These are phyloP conservation scores for Neonothopanus nambi DNA, from an alignment of 1,284 basidiomycete genomes.

Conservation along the genomic window DNA sequence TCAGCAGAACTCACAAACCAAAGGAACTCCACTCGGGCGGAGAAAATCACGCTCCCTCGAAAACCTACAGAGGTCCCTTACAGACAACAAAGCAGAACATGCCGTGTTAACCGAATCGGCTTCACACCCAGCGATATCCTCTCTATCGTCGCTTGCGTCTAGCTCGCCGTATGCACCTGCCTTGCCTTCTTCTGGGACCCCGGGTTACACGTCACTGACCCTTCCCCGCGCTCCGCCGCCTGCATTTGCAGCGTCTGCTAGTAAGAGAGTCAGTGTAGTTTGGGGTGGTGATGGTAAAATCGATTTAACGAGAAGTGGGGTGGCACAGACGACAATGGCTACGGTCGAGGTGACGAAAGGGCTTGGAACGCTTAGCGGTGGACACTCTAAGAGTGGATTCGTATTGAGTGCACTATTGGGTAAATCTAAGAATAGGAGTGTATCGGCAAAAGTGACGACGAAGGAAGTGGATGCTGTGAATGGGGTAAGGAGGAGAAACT, in stretches of 20 bases:
- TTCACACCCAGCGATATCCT: neutral
- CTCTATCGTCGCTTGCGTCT: neutral
- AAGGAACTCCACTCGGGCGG: neutral
- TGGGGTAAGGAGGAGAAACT: neutral
- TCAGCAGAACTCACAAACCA: neutral
- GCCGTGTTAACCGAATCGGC: neutral
- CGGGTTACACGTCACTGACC: constrained; percentile 69
- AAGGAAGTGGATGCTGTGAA: constrained; percentile 1
- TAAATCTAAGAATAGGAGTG: constrained; percentile 14
- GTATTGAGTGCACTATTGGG: neutral
- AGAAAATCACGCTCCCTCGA: constrained; percentile 13
- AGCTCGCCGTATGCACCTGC: constrained; percentile 21
- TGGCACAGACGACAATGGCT: constrained; percentile 85
- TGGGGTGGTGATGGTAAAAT: constrained; percentile 45
- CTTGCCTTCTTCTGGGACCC: constrained; percentile 54
- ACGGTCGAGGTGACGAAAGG: constrained; percentile 78
- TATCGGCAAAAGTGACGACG: neutral
- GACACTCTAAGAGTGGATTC: constrained; percentile 4
- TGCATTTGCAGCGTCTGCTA: constrained; percentile 22
- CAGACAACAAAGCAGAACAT: neutral
- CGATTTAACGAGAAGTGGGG: constrained; percentile 71
- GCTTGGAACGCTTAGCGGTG: constrained; percentile 29
- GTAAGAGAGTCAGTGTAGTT: constrained; percentile 12
- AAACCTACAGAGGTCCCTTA: neutral
- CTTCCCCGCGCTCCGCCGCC: constrained; percentile 63